Evolutionary conservation across 116 monocot species (phyloP).

Genomic region (Phalaenopsis hybrid): DNA sequence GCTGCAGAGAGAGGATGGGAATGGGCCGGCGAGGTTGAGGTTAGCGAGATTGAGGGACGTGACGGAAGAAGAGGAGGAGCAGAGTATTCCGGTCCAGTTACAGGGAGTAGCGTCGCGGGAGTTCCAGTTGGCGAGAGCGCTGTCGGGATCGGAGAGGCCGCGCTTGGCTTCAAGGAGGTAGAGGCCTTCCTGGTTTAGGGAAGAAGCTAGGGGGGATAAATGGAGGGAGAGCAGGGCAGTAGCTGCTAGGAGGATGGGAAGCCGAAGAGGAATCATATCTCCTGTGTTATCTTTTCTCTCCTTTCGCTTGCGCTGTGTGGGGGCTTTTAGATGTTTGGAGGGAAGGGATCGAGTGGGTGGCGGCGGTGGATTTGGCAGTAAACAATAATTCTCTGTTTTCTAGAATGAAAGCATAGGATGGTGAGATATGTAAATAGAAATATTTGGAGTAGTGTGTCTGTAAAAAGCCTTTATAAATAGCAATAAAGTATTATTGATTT

Average conservation of each 20-base stretch:
- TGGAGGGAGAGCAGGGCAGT: background rate
- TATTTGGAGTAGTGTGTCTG: no score
- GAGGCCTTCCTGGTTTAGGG: slow-evolving; percentile 11
- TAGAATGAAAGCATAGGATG: no score
- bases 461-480: no score
- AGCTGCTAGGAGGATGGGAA: background rate
- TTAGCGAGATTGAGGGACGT: slow-evolving; percentile 29
- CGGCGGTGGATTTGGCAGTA: background rate
- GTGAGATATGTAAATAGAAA: no score
- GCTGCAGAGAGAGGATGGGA: slow-evolving; percentile 50
- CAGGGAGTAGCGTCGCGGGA: slow-evolving; percentile 3
- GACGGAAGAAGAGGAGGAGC: slow-evolving; percentile 15
- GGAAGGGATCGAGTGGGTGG: background rate
- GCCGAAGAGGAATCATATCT: background rate
- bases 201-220: background rate
- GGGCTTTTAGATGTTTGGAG: background rate
- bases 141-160: background rate
- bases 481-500: no score
- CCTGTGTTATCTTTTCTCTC: background rate
- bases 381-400: background rate
- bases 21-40: slow-evolving; percentile 26
- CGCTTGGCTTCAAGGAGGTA: slow-evolving; percentile 1
- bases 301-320: background rate
- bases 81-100: slow-evolving; percentile 6
- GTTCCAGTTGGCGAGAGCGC: slow-evolving; percentile 4